Evolutionary conservation across 2,329 filamentous ascomycete species (phyloP).

Genomic region (Akanthomyces dipterigenus): DNA sequence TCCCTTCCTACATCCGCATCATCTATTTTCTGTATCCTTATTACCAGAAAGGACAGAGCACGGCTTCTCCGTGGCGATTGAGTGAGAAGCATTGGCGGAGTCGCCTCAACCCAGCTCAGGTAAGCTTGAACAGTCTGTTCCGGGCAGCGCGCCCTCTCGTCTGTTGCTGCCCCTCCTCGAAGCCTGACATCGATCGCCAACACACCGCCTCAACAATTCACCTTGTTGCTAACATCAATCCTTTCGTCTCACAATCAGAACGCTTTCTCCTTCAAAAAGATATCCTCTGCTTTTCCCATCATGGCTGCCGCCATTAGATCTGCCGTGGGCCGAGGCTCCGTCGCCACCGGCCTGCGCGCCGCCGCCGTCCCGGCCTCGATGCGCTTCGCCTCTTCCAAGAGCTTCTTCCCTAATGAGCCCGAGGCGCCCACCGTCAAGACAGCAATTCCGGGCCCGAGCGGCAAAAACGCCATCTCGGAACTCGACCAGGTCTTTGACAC

Average conservation of each 20-base stretch:
- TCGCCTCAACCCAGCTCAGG: not conserved
- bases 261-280: not conserved
- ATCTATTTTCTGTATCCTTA: no score
- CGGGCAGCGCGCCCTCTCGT: not conserved
- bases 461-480: conserved; percentile 60
- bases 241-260: not conserved
- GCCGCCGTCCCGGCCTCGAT: conserved; percentile 16
- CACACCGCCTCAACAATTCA: not conserved
- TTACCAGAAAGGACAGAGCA: not conserved
- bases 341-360: not conserved
- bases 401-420: conserved; percentile 44
- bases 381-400: conserved; percentile 27
- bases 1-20: not conserved
- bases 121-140: not conserved
- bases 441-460: conserved; percentile 68
- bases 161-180: not conserved
- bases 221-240: not conserved
- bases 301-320: conserved; percentile 11
- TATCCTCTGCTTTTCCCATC: not conserved
- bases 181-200: no score
- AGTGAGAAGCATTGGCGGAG: not conserved
- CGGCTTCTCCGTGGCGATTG: not conserved
- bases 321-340: not conserved
- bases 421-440: conserved; percentile 47
- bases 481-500: conserved; percentile 79